Evolutionary conservation across 805 yeast species (phyloP), one percentile per base, ranked within the genome.

Genomic region (Cyberlindnera lachancei): DNA sequence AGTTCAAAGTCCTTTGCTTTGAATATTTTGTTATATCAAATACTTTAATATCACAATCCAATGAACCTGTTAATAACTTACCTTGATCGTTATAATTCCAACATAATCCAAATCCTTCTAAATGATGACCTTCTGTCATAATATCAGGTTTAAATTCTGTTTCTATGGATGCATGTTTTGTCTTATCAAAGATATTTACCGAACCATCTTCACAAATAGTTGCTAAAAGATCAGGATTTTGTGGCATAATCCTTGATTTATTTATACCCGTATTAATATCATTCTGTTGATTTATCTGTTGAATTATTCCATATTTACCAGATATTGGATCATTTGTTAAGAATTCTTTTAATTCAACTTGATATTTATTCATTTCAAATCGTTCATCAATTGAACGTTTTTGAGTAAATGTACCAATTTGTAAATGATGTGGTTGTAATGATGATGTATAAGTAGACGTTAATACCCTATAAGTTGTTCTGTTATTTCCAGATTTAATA

Each of bases 201-300:
- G 68, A 61, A 2, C 96, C 96, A 20, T 59, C 53, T 25, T 79
- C 73, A 26, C 82, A 74, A 8, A 77, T 73, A 14, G 86, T 70
- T 2, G 88, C 85, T 5, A 88, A 65, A 5, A 88, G 49, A 48
- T 87, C 92, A 2, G 92, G 92, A 47, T 88, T 88, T 44, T 81
- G 90, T 0, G 95, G 94, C 76, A 83, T 73, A 46, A 71, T 73
- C 23, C 79, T 64, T 0, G 82, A 77, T 39, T 73, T 70, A 50
- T 85, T 84, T 35, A 87, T 78, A 41, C 80, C 92, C 3, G 84
- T 87, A 2, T 60, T 53, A 43, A 77, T 86, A 21, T 70, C 64
- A n/a, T 84, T 75, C 27, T 69, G 67, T 55, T 83, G 94, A 5
- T 65, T 40, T n/a, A 83, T 75, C 27, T 69, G 67, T 55, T 83